A percentile compares a stretch with the other conserved stretches of the same genome.
These are phyloP conservation scores for Salix viminalis DNA, from an alignment of 345 rosid genomes.

Conservation along the genomic window DNA sequence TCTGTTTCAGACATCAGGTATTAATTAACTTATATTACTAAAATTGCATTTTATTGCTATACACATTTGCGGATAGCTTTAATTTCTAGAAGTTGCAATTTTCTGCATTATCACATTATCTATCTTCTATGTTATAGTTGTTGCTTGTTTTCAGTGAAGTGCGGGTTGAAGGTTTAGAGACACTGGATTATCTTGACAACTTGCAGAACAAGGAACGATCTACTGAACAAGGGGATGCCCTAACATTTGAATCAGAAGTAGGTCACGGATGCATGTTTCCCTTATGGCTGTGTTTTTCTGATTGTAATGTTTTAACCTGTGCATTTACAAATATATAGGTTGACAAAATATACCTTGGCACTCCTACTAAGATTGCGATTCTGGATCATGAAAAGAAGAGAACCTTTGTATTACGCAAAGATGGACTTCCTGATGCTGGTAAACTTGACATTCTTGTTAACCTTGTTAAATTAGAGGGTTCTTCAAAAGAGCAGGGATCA, in stretches of 20 bases:
- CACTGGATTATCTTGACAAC: slow-evolving; percentile 90
- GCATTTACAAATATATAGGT: slow-evolving; percentile 9
- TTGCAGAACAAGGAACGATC: slow-evolving; percentile 70
- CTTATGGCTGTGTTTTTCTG: background rate
- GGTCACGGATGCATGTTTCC: slow-evolving; percentile 17
- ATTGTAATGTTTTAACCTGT: slow-evolving; percentile 4
- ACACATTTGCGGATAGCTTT: background rate
- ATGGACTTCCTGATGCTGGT: slow-evolving; percentile 98
- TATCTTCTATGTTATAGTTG: background rate
- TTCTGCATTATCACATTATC: background rate
- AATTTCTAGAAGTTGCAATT: background rate
- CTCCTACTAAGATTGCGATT: slow-evolving; percentile 76
- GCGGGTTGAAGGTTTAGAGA: slow-evolving; percentile 90
- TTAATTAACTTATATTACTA: background rate
- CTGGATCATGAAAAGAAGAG: slow-evolving; percentile 94
- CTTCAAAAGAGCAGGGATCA: background rate
- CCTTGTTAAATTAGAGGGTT: background rate
- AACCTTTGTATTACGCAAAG: slow-evolving; percentile 87
- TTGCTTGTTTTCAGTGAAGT: slow-evolving; percentile 63
- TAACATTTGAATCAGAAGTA: slow-evolving; percentile 91
- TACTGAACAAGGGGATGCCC: slow-evolving; percentile 94
- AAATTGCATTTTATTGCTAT: background rate
- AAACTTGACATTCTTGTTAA: slow-evolving; percentile 18
- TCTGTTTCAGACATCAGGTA: slow-evolving; percentile 95
- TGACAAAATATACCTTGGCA: slow-evolving; percentile 24